These are phyloP conservation scores for Cystofilobasidium ferigula DNA, from an alignment of 768 basidiomycete genomes.

Conservation along the genomic window DNA sequence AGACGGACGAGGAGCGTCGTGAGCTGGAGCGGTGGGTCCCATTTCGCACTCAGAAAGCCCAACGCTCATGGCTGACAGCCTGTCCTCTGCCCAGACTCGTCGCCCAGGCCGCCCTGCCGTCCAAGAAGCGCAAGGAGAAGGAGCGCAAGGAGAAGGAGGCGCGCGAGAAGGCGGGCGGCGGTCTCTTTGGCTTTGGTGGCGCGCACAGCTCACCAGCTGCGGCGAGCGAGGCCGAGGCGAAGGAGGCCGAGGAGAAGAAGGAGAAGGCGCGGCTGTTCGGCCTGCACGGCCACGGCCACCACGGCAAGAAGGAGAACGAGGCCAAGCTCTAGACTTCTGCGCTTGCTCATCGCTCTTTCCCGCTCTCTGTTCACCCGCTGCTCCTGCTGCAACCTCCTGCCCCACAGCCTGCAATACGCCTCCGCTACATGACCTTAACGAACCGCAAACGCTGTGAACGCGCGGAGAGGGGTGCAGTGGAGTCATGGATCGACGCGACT, in stretches of 20 bases:
- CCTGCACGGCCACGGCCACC: background rate
- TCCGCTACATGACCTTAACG: too few species aligned
- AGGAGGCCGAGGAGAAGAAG: constrained; percentile 9
- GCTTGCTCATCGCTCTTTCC: too few species aligned
- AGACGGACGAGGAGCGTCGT: constrained; percentile 82
- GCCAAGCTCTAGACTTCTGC: constrained; percentile 4
- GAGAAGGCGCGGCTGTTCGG: constrained; percentile 2
- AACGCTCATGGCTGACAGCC: background rate
- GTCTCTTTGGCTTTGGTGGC: background rate
- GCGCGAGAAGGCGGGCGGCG: background rate
- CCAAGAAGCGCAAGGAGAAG: constrained; percentile 25
- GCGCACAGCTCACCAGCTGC: background rate
- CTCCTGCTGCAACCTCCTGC: too few species aligned
- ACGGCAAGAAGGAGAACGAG: background rate
- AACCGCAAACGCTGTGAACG: too few species aligned
- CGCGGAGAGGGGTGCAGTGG: too few species aligned
- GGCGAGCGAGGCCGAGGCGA: constrained; percentile 1
- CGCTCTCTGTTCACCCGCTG: too few species aligned
- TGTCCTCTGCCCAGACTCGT: constrained; percentile 14
- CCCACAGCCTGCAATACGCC: too few species aligned
- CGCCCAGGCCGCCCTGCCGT: constrained; percentile 25
- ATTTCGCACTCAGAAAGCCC: background rate
- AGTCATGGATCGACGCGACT: too few species aligned
- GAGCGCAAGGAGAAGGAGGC: constrained; percentile 15
- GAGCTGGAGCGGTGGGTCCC: constrained; percentile 69